Evolutionary conservation across 371 early-diverging fungal genomes (phyloP).

Genomic region (Zopfochytrium polystomum): DNA sequence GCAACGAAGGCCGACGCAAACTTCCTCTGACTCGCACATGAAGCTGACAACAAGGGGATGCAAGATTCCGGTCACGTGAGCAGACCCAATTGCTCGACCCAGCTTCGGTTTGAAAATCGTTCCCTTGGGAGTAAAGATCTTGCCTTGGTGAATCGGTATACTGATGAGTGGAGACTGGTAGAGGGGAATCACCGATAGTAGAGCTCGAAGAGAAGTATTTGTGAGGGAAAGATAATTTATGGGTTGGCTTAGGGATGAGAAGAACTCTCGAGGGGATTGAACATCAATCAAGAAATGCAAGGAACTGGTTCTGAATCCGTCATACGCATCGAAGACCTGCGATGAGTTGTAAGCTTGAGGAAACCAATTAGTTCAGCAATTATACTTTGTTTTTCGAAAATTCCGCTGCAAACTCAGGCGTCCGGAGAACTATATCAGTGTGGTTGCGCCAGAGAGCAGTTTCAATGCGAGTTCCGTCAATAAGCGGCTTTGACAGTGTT

Average conservation of each 20-base stretch:
- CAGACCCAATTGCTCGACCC: slow-evolving; percentile 35
- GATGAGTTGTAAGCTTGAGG: too few species aligned
- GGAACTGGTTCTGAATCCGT: slow-evolving; percentile 63
- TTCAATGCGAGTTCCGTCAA: slow-evolving; percentile 25
- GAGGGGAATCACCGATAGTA: slow-evolving; percentile 33
- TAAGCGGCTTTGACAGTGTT: slow-evolving; percentile 6
- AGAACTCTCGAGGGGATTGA: slow-evolving; percentile 42
- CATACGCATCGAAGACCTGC: slow-evolving; percentile 57
- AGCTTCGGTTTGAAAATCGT: slow-evolving; percentile 42
- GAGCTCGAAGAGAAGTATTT: slow-evolving; percentile 30
- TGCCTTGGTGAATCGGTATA: slow-evolving; percentile 48
- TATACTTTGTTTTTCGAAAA: neutral
- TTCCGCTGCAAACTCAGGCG: slow-evolving; percentile 34
- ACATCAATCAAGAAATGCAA: slow-evolving; percentile 61
- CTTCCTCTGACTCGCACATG: slow-evolving; percentile 37
- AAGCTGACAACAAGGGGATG: slow-evolving; percentile 43
- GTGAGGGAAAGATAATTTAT: slow-evolving; percentile 41
- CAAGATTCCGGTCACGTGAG: slow-evolving; percentile 34
- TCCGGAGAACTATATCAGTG: slow-evolving; percentile 49
- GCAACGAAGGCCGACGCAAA: slow-evolving; percentile 43
- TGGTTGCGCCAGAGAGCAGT: slow-evolving; percentile 37
- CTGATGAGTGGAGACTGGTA: slow-evolving; percentile 49
- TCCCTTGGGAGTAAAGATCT: slow-evolving; percentile 24
- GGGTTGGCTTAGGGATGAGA: slow-evolving; percentile 32
- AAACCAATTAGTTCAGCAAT: neutral